phyloP scores from a whole-genome alignment of 805 yeast genomes.

The Starmera dryadoides region DNA sequence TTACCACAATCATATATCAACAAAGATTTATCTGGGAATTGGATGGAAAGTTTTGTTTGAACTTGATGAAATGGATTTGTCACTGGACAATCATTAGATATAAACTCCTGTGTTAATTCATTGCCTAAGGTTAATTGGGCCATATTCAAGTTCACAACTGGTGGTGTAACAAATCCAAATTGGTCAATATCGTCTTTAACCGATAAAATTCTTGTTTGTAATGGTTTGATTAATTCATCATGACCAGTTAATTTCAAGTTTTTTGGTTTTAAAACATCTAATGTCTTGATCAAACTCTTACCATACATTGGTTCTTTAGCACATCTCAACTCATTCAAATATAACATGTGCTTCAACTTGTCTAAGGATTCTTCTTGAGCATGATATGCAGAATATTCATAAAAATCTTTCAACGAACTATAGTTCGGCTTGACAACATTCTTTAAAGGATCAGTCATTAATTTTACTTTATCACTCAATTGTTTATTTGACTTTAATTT shows the following conservation, averaged over 20 bases:
- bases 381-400: slow-evolving; percentile 44
- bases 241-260: slow-evolving; percentile 5
- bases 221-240: slow-evolving; percentile 32
- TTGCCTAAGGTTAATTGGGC: slow-evolving; percentile 42
- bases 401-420: slow-evolving; percentile 44
- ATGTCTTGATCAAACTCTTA: slow-evolving; percentile 37
- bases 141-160: slow-evolving; percentile 72
- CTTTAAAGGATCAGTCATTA: slow-evolving; percentile 32
- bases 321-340: slow-evolving; percentile 62
- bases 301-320: slow-evolving; percentile 64
- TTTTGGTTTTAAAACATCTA: slow-evolving; percentile 29
- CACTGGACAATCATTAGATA: slow-evolving; percentile 21
- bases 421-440: slow-evolving; percentile 21
- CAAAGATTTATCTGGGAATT: slow-evolving; percentile 91
- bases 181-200: slow-evolving; percentile 55
- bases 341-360: slow-evolving; percentile 46
- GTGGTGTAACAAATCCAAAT: slow-evolving; percentile 84
- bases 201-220: slow-evolving; percentile 28
- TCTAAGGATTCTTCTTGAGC: slow-evolving; percentile 47
- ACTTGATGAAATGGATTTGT: slow-evolving; percentile 65
- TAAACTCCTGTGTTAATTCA: slow-evolving; percentile 21
- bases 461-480: slow-evolving; percentile 35
- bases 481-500: slow-evolving; percentile 39
- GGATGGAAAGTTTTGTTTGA: slow-evolving; percentile 83
- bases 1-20: slow-evolving; percentile 96